Conservation (phyloP, 441 rosid species). For the Erodium trifolium region DNA sequence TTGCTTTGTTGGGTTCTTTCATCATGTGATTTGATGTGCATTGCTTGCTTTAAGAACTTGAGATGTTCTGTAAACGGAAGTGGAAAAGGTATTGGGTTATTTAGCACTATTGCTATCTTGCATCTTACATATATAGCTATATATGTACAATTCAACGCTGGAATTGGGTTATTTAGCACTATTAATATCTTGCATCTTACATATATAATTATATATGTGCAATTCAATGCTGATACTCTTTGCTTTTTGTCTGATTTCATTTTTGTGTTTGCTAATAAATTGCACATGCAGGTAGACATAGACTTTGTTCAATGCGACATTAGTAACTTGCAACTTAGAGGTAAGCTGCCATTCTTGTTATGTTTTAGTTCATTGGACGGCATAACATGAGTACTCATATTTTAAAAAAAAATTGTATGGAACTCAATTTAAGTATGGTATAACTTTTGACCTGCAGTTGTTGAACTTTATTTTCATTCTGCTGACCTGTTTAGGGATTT, state of each 20-base stretch:
- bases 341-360: conserved; percentile 25
- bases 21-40: background rate
- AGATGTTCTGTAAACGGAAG: background rate
- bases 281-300: conserved; percentile 61
- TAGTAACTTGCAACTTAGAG: conserved; percentile 55
- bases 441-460: background rate
- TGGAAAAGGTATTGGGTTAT: background rate
- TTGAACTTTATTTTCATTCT: background rate
- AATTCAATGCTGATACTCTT: background rate
- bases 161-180: background rate
- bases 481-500: background rate
- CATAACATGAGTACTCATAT: background rate
- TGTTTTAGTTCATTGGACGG: background rate
- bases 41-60: background rate
- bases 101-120: background rate
- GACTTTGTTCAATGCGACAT: conserved; percentile 67
- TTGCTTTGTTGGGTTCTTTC: background rate
- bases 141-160: background rate
- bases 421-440: background rate
- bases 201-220: background rate
- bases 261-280: background rate
- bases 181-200: background rate
- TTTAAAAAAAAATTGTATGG: background rate
- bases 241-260: background rate
- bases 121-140: no score